A percentile compares a stretch with the other conserved stretches of the same genome.
Evolutionary conservation across 441 rosid species (phyloP).

Genomic region (Capsella rubella): DNA sequence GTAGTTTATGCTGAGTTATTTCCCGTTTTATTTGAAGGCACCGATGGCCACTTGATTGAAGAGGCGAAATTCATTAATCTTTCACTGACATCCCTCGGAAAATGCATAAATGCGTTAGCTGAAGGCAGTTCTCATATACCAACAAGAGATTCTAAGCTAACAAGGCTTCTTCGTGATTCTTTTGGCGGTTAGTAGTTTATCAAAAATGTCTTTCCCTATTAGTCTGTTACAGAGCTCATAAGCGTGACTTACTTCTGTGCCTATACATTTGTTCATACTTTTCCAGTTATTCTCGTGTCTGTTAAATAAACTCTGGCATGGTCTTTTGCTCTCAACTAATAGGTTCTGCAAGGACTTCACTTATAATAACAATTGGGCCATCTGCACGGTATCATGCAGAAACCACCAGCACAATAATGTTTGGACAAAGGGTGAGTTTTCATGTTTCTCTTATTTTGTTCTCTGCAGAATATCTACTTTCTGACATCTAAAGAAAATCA

Average conservation of each 20-base stretch:
- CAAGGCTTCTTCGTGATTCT: slow-evolving; percentile 94
- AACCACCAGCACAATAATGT: slow-evolving; percentile 92
- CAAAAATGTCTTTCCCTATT: slow-evolving; percentile 4
- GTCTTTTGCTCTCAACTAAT: slow-evolving; percentile 37
- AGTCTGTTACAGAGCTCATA: slow-evolving; percentile 3
- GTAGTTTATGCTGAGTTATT: slow-evolving; percentile 19
- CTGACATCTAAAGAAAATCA: background rate
- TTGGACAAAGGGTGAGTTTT: slow-evolving; percentile 90
- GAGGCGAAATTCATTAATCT: slow-evolving; percentile 96
- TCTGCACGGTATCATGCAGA: slow-evolving; percentile 80
- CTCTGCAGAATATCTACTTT: slow-evolving; percentile 7
- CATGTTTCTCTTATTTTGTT: slow-evolving; percentile 13
- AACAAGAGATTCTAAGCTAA: slow-evolving; percentile 87
- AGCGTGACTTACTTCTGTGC: background rate
- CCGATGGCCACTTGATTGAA: slow-evolving; percentile 85
- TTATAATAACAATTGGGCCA: slow-evolving; percentile 85
- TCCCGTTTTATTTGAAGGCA: slow-evolving; percentile 54
- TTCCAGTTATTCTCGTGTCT: slow-evolving; percentile 13
- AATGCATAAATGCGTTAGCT: slow-evolving; percentile 96
- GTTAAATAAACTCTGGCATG: slow-evolving; percentile 28
- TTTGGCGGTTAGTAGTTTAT: slow-evolving; percentile 73
- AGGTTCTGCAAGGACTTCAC: slow-evolving; percentile 96
- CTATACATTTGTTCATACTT: slow-evolving; percentile 4
- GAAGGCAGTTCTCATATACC: slow-evolving; percentile 93
- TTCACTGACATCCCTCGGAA: slow-evolving; percentile 87